Evolutionary conservation across 306 rosid genomes (phyloP), one percentile per base, ranked within the genome.

Genomic region (Herpetospermum pedunculosum): DNA sequence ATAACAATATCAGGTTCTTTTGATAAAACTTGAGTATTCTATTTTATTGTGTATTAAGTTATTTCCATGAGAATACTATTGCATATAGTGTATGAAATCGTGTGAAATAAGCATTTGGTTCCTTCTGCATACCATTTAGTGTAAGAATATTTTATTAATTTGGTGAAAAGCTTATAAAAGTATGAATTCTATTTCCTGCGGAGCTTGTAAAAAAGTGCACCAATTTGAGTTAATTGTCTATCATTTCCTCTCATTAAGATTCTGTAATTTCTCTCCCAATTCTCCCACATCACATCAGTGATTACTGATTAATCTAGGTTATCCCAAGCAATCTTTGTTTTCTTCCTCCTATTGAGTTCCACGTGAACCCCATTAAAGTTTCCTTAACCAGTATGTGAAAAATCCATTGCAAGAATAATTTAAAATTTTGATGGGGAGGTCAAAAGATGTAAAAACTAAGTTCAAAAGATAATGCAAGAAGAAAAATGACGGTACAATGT

Each of bases 1-100:
- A 94, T 85, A 94, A 94, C 81, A 94, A 94, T 84, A 94, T 94
- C 87, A 94, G 99, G 99, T 94, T 64, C 79, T 47, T 35, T 81
- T 82, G 2, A 43, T 73, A 52, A 37, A 28, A 25, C 38, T 73
- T 8, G 32, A 54, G 50, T 3, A n/a, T 50, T 50, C 34, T 69
- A 8, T 13, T 48, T 21, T 2, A 72, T 72, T 50, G 44, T 11
- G 19, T 52, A 32, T 72, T 68, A 44, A 35, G 72, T 44, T 44
- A 25, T 28, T 18, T 69, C 69, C 25, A 44, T 18, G 26, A 69
- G 74, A 69, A 69, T 43, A 16, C 71, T 37, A 64, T 37, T 64
- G 48, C 71, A 37, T 38, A 11, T n/a, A 37, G 29, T 38, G 48
- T 21, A 64, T 60, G 43, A 5, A 64, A 38, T 64, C 8, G 16